Evolutionary conservation across 2,329 filamentous ascomycete genomes (phyloP).

Genomic region (Gaeumannomyces sp.): DNA sequence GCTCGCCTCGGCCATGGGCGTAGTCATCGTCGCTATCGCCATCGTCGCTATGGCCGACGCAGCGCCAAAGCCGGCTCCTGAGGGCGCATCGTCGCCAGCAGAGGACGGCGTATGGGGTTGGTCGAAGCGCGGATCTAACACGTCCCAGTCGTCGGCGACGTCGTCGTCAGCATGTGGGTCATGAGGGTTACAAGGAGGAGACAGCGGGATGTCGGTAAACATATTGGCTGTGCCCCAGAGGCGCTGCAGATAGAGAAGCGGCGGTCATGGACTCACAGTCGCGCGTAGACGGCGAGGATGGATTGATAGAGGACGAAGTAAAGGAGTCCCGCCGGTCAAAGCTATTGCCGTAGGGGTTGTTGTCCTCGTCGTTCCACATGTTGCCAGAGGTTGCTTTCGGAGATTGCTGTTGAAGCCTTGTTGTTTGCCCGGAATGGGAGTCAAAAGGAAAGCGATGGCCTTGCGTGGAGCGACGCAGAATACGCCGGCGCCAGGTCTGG

Average conservation of each 20-base stretch:
- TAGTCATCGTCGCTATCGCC: slow-evolving; percentile 38
- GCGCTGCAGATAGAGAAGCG: slow-evolving; percentile 7
- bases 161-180: slow-evolving; percentile 19
- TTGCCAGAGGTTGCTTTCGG: slow-evolving; percentile 22
- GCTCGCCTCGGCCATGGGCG: slow-evolving; percentile 31
- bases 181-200: slow-evolving; percentile 20
- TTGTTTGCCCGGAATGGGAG: background rate
- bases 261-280: slow-evolving; percentile 47
- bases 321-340: slow-evolving; percentile 84
- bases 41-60: slow-evolving; percentile 30
- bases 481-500: too few relatives aligned
- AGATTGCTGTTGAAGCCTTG: background rate
- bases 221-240: slow-evolving; percentile 20
- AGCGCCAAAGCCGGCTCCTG: slow-evolving; percentile 26
- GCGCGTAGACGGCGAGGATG: slow-evolving; percentile 52
- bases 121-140: slow-evolving; percentile 52
- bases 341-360: slow-evolving; percentile 89
- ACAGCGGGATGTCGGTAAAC: slow-evolving; percentile 32
- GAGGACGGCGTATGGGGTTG: slow-evolving; percentile 66
- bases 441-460: background rate
- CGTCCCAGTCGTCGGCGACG: slow-evolving; percentile 39
- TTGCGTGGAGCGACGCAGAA: background rate
- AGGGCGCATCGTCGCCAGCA: slow-evolving; percentile 60
- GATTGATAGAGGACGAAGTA: slow-evolving; percentile 60
- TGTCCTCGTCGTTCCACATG: slow-evolving; percentile 99